phyloP scores from a whole-genome alignment of 106 monocot genomes.

The Phalaenopsis equestris region DNA sequence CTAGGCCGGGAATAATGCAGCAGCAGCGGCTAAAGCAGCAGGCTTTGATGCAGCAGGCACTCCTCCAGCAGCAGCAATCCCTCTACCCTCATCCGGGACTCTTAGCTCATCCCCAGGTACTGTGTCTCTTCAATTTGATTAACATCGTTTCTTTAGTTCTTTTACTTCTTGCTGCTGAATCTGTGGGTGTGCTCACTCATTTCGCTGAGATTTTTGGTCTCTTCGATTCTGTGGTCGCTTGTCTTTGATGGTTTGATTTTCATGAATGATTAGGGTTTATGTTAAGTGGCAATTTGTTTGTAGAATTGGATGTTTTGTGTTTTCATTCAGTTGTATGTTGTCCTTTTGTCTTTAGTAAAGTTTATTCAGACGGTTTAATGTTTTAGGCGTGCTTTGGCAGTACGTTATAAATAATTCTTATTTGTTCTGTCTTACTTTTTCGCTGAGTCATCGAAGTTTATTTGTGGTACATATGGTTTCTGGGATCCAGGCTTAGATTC shows the following conservation, averaged over 20 bases:
- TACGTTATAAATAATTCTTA: background rate
- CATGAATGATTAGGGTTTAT: background rate
- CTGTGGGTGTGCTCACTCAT: background rate
- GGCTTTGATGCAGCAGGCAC: slow-evolving; percentile 27
- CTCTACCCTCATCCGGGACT: slow-evolving; percentile 25
- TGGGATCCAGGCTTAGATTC: background rate
- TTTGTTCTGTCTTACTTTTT: background rate
- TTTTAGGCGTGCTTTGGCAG: background rate
- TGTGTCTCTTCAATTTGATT: background rate
- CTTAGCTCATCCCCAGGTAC: slow-evolving; percentile 22
- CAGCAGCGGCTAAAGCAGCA: slow-evolving; percentile 23
- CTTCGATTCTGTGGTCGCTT: background rate
- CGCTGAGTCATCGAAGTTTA: background rate
- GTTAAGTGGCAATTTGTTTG: background rate
- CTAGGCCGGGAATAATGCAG: slow-evolving; percentile 12
- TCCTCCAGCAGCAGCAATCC: slow-evolving; percentile 24
- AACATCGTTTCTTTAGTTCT: background rate
- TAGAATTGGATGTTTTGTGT: background rate
- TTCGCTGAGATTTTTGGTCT: background rate
- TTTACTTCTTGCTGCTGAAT: background rate
- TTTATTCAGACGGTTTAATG: background rate
- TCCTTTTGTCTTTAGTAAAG: background rate
- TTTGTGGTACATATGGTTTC: background rate
- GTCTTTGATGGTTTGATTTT: background rate
- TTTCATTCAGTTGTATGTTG: background rate